Conservation (phyloP, 2,329 filamentous ascomycete genomes). For the Microdochium bolleyi region DNA sequence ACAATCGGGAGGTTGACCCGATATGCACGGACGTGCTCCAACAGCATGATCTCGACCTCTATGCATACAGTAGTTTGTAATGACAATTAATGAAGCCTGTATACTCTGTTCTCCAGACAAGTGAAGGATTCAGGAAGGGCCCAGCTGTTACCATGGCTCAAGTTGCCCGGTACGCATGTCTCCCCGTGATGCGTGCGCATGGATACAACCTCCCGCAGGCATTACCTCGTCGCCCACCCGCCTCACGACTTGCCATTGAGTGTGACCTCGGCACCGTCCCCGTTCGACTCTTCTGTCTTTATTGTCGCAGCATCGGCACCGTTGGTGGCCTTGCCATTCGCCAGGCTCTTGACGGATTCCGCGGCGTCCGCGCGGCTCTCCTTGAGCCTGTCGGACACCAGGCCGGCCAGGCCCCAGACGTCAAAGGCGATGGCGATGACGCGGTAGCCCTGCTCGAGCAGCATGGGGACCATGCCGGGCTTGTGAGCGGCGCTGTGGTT, state of each 20-base stretch:
- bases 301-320: background rate
- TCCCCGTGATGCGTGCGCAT: too few relatives aligned
- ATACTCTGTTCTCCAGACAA: too few relatives aligned
- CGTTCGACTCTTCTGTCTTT: background rate
- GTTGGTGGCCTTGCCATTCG: background rate
- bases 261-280: background rate
- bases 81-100: too few relatives aligned
- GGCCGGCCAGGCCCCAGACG: slow-evolving; percentile 5
- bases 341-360: background rate
- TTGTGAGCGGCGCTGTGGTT: slow-evolving; percentile 44
- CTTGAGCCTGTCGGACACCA: slow-evolving; percentile 3
- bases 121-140: too few relatives aligned
- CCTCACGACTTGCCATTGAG: background rate
- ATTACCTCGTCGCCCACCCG: background rate
- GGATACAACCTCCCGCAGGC: background rate
- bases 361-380: slow-evolving; percentile 1
- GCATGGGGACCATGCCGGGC: slow-evolving; percentile 16
- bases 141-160: too few relatives aligned
- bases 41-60: background rate
- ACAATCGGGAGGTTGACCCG: too few relatives aligned
- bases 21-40: too few relatives aligned
- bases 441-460: slow-evolving; percentile 6
- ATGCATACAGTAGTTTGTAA: background rate
- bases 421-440: slow-evolving; percentile 6
- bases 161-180: too few relatives aligned